Conservation (phyloP, 306 rosid species). For the Myrica gale region DNA sequence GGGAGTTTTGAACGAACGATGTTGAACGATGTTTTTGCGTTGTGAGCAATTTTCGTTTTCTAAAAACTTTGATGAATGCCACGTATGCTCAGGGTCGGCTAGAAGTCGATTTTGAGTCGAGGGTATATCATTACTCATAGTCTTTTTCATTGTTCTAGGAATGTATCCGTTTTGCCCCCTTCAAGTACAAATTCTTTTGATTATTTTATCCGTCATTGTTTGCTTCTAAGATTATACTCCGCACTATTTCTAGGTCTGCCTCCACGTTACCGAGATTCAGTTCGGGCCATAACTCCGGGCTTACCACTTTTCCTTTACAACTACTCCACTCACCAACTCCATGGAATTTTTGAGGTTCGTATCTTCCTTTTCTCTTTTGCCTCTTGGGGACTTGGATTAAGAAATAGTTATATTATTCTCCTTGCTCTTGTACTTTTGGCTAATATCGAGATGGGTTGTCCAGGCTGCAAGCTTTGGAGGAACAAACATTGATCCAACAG, state of each 20-base stretch:
- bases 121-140: too few species aligned
- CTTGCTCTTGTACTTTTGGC: not conserved
- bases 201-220: not conserved
- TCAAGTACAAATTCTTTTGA: not conserved
- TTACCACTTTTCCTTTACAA: slow-evolving; percentile 92
- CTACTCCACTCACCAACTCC: slow-evolving; percentile 97
- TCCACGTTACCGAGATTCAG: slow-evolving; percentile 87
- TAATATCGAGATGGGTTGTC: slow-evolving; percentile 7
- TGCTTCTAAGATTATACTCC: not conserved
- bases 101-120: too few species aligned
- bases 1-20: too few species aligned
- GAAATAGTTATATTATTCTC: slow-evolving; percentile 2
- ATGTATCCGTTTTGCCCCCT: not conserved
- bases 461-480: slow-evolving; percentile 98
- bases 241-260: slow-evolving; percentile 61
- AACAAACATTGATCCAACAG: slow-evolving; percentile 82
- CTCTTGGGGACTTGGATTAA: too few species aligned
- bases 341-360: slow-evolving; percentile 90
- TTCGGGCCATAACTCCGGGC: slow-evolving; percentile 88
- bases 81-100: too few species aligned
- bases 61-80: too few species aligned
- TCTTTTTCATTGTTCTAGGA: not conserved
- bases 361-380: not conserved
- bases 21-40: too few species aligned
- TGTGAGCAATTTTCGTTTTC: too few species aligned